Base-by-base conservation (phyloP, 2,329 filamentous ascomycete genomes). In the Lachnellula hyalina region DNA sequence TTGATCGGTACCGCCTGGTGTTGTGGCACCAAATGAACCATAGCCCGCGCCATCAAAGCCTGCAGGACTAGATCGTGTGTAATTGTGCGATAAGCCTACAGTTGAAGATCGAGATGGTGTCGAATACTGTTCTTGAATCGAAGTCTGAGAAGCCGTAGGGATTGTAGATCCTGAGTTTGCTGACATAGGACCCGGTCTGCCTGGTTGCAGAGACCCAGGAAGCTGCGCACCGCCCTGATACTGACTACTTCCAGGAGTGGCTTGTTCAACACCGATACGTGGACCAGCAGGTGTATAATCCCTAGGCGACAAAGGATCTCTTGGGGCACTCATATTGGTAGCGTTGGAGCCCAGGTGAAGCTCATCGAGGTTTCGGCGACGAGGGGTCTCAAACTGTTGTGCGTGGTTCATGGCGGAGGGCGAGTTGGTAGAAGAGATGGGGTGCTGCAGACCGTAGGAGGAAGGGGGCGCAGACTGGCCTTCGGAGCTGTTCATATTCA, bases 11-110 rank as follows among this genome's bases (percentile, higher is more conserved):
- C 82, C 80, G 35, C 83, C 80, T 28, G 87, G 84, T 2, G 88
- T 90, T 50, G 84, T 83, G 14, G 81, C 79, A 41, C 78, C 79
- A 65, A 83, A 85, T 48, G 81, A 75, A 38, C 75, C 71, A 66
- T 83, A 84, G 65, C 75, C 68, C 45, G 76, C 70, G 45, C 72
- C 70, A 58, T 85, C 81, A 68, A 81, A 84, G 56, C 74, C 73
- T 49, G 76, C 84, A 49, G 91, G 90, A 71, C 90, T 96, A 54
- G 90, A 94, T 65, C 89, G 83, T 47, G 92, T 92, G 73, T 96
- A 93, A 68, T 78, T 82, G 70, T 93, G 89, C 15, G 86, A 80
- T 69, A 81, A 75, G 70, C 75, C 83, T 66, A 88, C 75, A 44
- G 80, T 81, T 53, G 84, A 80, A 21, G 86, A 82, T 68, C 87